Conservation (phyloP, 2,329 filamentous ascomycete genomes). For the Colletotrichum tanaceti region DNA sequence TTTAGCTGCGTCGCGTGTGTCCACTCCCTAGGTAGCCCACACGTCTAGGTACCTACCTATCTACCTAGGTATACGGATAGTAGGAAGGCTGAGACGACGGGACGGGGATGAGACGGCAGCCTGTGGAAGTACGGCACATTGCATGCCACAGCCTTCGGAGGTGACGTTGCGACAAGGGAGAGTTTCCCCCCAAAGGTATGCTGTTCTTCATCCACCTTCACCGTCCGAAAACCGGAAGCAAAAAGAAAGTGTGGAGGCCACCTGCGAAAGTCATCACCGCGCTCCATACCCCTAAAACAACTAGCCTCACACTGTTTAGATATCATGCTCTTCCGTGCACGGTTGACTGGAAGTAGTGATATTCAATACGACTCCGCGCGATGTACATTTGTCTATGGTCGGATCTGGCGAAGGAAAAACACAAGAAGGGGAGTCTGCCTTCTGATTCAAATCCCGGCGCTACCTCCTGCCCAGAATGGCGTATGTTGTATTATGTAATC, state of each 20-base stretch:
- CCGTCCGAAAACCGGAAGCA: background rate
- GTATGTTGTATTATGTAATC: background rate
- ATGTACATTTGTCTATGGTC: no score
- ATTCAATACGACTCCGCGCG: no score
- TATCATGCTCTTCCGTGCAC: background rate
- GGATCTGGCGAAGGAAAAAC: background rate
- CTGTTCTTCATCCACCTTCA: background rate
- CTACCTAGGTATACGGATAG: no score
- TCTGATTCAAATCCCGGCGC: background rate
- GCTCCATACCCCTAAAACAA: background rate
- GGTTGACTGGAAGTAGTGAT: background rate
- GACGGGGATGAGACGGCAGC: slow-evolving; percentile 18
- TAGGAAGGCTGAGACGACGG: slow-evolving; percentile 5
- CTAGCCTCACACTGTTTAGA: background rate
- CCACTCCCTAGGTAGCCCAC: background rate
- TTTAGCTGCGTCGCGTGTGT: background rate
- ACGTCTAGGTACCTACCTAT: background rate
- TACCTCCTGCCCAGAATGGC: background rate
- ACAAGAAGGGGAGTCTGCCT: background rate
- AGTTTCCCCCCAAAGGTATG: background rate
- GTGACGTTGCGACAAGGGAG: no score
- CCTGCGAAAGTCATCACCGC: background rate
- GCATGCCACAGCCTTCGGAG: background rate
- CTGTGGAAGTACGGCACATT: background rate
- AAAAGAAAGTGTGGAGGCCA: background rate